These are phyloP conservation scores for Cladosporium sp. DNA, from an alignment of 2,329 filamentous ascomycete species.

Conservation along the genomic window DNA sequence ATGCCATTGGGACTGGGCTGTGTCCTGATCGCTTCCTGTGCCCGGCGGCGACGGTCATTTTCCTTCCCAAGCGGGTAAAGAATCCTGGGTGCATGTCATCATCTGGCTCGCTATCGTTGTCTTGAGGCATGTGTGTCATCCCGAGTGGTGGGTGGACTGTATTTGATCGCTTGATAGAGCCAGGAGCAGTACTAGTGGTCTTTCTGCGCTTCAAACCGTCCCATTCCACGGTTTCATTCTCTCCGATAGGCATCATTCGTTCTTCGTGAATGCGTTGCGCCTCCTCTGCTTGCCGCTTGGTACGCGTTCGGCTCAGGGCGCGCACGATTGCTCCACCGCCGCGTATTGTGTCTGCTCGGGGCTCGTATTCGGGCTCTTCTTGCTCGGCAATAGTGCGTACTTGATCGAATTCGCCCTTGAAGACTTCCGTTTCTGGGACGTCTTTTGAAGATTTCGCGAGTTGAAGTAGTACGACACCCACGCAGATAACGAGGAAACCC, in stretches of 20 bases:
- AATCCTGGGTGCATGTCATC: slow-evolving; percentile 46
- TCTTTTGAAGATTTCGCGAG: slow-evolving; percentile 98
- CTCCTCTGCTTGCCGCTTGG: slow-evolving; percentile 76
- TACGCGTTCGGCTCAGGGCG: slow-evolving; percentile 68
- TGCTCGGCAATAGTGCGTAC: slow-evolving; percentile 92
- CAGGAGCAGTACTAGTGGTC: slow-evolving; percentile 45
- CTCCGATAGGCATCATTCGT: slow-evolving; percentile 70
- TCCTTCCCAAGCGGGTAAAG: slow-evolving; percentile 32
- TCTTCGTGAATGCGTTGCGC: slow-evolving; percentile 74
- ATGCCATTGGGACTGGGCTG: slow-evolving; percentile 33
- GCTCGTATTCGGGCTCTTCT: slow-evolving; percentile 92
- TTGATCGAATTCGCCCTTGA: slow-evolving; percentile 89
- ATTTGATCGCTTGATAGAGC: slow-evolving; percentile 43
- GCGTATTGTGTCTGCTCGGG: slow-evolving; percentile 92
- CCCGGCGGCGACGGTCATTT: slow-evolving; percentile 8
- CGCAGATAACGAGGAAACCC: slow-evolving; percentile 90
- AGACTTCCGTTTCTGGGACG: slow-evolving; percentile 87
- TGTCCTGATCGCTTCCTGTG: slow-evolving; percentile 21
- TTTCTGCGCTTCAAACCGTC: slow-evolving; percentile 78
- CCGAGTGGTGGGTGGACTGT: slow-evolving; percentile 71
- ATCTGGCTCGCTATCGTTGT: slow-evolving; percentile 42
- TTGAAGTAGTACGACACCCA: slow-evolving; percentile 86
- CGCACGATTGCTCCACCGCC: slow-evolving; percentile 84
- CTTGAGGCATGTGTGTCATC: slow-evolving; percentile 73
- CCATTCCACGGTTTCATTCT: slow-evolving; percentile 82